Conservation (phyloP, 2,329 filamentous ascomycete species). For the Ploettnerulaceae sp. region DNA sequence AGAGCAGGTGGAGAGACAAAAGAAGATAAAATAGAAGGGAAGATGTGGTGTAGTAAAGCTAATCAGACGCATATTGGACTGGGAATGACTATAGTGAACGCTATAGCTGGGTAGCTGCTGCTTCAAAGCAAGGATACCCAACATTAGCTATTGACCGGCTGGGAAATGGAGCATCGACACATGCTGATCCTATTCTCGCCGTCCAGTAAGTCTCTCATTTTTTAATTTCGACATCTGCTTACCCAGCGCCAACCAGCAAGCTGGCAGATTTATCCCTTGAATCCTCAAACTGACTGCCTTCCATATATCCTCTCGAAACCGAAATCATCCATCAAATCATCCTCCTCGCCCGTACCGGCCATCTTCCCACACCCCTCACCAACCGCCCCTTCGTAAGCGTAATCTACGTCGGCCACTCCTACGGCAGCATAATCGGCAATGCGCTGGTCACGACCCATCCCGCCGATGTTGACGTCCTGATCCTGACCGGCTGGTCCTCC, state of each 20-base stretch:
- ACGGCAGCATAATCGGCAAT: constrained; percentile 27
- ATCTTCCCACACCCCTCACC: constrained; percentile 11
- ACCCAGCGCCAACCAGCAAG: too few species aligned
- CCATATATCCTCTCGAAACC: constrained; percentile 27
- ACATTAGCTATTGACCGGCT: constrained; percentile 31
- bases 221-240: background rate
- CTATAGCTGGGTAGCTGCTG: constrained; percentile 26
- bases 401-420: constrained; percentile 29
- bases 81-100: constrained; percentile 11
- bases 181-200: constrained; percentile 23
- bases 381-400: constrained; percentile 22
- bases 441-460: constrained; percentile 26
- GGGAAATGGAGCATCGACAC: constrained; percentile 25
- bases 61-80: constrained; percentile 17
- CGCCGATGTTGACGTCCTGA: constrained; percentile 24
- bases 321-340: constrained; percentile 29
- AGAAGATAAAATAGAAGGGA: background rate
- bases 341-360: constrained; percentile 12
- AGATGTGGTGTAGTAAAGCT: background rate
- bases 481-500: constrained; percentile 29
- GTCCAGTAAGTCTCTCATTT: background rate
- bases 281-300: constrained; percentile 6
- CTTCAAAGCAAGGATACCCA: constrained; percentile 25
- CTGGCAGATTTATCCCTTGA: too few species aligned
- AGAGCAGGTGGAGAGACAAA: too few species aligned